Evolutionary conservation across 164 flowering plant species (phyloP).

Genomic region (Magnolia kwangsiensis): DNA sequence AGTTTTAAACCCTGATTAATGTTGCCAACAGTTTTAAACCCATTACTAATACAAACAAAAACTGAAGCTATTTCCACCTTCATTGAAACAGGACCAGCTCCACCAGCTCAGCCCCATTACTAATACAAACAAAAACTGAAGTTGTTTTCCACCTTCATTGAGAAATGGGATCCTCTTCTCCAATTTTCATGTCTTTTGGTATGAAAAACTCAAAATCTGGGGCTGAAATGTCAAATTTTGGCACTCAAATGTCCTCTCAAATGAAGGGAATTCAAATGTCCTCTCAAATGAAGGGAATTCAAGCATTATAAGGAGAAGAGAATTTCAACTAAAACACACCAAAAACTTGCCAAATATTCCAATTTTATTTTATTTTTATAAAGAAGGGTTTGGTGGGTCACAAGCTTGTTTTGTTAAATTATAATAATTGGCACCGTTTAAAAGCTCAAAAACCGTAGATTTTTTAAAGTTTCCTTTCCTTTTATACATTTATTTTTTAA

Average conservation of each 20-base stretch:
- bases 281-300: too few relatives aligned
- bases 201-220: neutral
- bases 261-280: neutral
- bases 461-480: too few relatives aligned
- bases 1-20: too few relatives aligned
- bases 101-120: too few relatives aligned
- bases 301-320: slow-evolving; percentile 20
- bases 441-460: too few relatives aligned
- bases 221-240: neutral
- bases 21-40: too few relatives aligned
- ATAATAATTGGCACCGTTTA: neutral
- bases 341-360: slow-evolving; percentile 31
- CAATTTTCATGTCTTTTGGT: slow-evolving; percentile 35
- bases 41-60: too few relatives aligned
- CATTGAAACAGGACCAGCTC: too few relatives aligned
- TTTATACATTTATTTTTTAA: too few relatives aligned
- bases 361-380: slow-evolving; percentile 11
- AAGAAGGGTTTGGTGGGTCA: slow-evolving; percentile 44
- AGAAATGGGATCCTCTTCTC: slow-evolving; percentile 46
- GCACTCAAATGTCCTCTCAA: neutral
- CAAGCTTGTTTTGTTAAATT: slow-evolving; percentile 44
- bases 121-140: too few relatives aligned
- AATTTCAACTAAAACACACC: slow-evolving; percentile 44
- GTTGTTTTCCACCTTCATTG: too few relatives aligned
- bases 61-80: too few relatives aligned